These are phyloP conservation scores for Coemansia sp. DNA, from an alignment of 192 early-diverging fungal species.

Conservation along the genomic window DNA sequence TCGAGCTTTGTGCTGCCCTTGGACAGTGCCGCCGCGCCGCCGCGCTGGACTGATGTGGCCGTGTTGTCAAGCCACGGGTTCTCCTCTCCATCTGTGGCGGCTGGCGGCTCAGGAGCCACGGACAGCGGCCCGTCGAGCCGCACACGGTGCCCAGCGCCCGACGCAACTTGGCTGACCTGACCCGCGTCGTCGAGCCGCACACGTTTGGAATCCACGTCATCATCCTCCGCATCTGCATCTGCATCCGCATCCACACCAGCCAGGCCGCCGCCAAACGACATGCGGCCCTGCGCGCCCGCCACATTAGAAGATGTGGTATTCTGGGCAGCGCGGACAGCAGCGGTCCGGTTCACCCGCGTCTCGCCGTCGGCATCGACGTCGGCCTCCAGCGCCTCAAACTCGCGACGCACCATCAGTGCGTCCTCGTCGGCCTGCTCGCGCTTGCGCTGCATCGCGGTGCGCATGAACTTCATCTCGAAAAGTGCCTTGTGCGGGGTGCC, in stretches of 20 bases:
- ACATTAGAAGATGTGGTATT: too few species aligned
- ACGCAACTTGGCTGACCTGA: slow-evolving; percentile 47
- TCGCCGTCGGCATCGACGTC: slow-evolving; percentile 33
- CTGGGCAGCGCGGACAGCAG: too few species aligned
- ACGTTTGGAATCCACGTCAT: slow-evolving; percentile 12
- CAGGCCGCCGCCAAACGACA: slow-evolving; percentile 41
- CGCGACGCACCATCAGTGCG: slow-evolving; percentile 30
- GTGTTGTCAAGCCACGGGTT: slow-evolving; percentile 82
- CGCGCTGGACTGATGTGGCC: slow-evolving; percentile 32
- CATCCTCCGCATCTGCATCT: slow-evolving; percentile 11
- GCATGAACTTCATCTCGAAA: slow-evolving; percentile 99
- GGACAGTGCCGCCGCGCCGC: slow-evolving; percentile 49
- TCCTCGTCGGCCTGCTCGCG: slow-evolving; percentile 49
- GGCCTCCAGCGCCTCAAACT: slow-evolving; percentile 40
- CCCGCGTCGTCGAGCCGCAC: slow-evolving; percentile 57
- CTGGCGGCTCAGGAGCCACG: slow-evolving; percentile 25
- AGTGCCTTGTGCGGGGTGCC: slow-evolving; percentile 71
- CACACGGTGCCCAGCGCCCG: slow-evolving; percentile 55
- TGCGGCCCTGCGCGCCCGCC: slow-evolving; percentile 29
- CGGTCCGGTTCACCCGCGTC: slow-evolving; percentile 8
- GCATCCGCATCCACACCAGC: slow-evolving; percentile 14
- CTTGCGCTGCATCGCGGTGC: slow-evolving; percentile 67
- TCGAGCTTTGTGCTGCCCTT: slow-evolving; percentile 62
- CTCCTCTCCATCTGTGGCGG: slow-evolving; percentile 24
- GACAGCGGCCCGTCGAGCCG: slow-evolving; percentile 58